These are phyloP conservation scores for Talaromyces sp. DNA, from an alignment of 2,329 filamentous ascomycete species.

Conservation along the genomic window DNA sequence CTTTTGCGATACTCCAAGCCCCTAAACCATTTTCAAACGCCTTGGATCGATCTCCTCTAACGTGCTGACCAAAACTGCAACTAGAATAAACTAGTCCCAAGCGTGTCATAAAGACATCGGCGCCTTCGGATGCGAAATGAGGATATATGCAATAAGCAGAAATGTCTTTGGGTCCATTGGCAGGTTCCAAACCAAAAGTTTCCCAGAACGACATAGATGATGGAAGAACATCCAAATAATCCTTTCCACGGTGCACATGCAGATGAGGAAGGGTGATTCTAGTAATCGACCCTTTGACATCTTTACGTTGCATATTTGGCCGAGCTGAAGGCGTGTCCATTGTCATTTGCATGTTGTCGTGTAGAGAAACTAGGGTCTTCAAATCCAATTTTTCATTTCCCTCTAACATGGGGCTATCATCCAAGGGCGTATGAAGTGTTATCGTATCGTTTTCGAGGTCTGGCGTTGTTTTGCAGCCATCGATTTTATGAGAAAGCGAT, in stretches of 20 bases:
- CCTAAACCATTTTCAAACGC: slow-evolving; percentile 34
- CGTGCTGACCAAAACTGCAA: slow-evolving; percentile 52
- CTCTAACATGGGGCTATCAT: slow-evolving; percentile 24
- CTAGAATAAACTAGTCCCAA: slow-evolving; percentile 52
- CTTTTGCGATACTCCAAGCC: slow-evolving; percentile 28
- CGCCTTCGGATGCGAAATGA: slow-evolving; percentile 39
- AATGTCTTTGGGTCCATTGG: slow-evolving; percentile 53
- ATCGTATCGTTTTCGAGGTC: slow-evolving; percentile 23
- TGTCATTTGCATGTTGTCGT: slow-evolving; percentile 18
- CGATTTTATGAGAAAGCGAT: slow-evolving; percentile 32
- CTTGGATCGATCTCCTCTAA: slow-evolving; percentile 36
- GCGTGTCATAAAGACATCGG: slow-evolving; percentile 49
- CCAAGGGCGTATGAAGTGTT: slow-evolving; percentile 20
- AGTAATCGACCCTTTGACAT: slow-evolving; percentile 31
- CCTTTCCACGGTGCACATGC: slow-evolving; percentile 49
- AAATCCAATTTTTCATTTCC: slow-evolving; percentile 30
- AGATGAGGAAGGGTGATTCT: slow-evolving; percentile 49
- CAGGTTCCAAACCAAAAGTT: slow-evolving; percentile 53
- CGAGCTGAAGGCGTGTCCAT: slow-evolving; percentile 12
- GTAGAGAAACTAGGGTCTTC: slow-evolving; percentile 30
- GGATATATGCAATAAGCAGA: slow-evolving; percentile 54
- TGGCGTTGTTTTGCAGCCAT: slow-evolving; percentile 22
- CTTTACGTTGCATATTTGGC: slow-evolving; percentile 21
- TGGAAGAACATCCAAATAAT: slow-evolving; percentile 51
- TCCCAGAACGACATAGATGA: slow-evolving; percentile 58